These are phyloP conservation scores for Cyphellophora europaea DNA, from an alignment of 2,329 filamentous ascomycete species.

Conservation along the genomic window DNA sequence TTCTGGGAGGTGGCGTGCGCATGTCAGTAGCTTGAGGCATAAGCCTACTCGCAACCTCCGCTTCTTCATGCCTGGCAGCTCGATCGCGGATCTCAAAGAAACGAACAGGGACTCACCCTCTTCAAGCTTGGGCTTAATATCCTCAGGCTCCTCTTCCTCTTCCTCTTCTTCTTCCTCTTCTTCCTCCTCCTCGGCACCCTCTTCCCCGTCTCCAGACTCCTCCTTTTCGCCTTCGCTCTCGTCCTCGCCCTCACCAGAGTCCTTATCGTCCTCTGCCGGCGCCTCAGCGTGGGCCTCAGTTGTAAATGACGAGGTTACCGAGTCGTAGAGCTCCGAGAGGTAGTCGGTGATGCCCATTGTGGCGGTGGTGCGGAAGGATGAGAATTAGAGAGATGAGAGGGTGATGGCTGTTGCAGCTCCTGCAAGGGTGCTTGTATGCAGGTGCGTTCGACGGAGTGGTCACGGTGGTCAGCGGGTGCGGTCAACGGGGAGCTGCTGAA, in stretches of 20 bases:
- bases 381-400: conserved; percentile 26
- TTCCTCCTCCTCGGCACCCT: conserved; percentile 55
- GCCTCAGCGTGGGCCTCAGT: conserved; percentile 53
- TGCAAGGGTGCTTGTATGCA: conserved; percentile 13
- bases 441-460: conserved; percentile 22
- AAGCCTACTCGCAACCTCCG: too few species aligned
- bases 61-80: too few species aligned
- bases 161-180: conserved; percentile 74
- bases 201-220: conserved; percentile 41
- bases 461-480: background rate
- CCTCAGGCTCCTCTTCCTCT: conserved; percentile 70
- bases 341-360: conserved; percentile 57
- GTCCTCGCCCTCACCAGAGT: conserved; percentile 35
- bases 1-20: too few species aligned
- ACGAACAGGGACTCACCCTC: conserved; percentile 61
- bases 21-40: too few species aligned
- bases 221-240: conserved; percentile 34
- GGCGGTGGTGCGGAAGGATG: conserved; percentile 17
- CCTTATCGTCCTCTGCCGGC: conserved; percentile 40
- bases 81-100: conserved; percentile 1
- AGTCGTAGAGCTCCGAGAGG: conserved; percentile 56
- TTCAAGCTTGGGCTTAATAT: conserved; percentile 80
- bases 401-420: conserved; percentile 8
- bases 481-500: background rate
- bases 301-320: conserved; percentile 40